Conservation (phyloP, 176 grass and related monocot species). For the Carex kokanica region DNA sequence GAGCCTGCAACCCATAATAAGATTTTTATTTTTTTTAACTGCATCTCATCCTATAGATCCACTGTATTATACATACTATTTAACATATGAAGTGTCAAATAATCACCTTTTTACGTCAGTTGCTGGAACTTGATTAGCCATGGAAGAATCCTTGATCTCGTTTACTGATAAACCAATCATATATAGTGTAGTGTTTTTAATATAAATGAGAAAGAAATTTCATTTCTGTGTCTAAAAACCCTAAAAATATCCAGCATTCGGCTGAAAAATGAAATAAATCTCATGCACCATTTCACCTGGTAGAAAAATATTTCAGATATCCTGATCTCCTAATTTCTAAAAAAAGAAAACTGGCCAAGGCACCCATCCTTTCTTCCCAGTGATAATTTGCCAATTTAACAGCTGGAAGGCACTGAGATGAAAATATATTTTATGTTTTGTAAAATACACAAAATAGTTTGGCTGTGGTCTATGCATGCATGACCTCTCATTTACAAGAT, state of each 20-base stretch:
- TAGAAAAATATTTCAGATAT: background rate
- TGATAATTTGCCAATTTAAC: background rate
- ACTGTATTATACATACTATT: constrained; percentile 18
- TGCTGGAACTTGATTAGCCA: constrained; percentile 28
- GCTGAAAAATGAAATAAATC: background rate
- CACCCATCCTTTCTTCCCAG: background rate
- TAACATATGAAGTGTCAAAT: constrained; percentile 21
- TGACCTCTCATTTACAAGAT: background rate
- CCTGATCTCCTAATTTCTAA: background rate
- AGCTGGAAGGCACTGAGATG: background rate
- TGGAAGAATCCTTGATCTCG: constrained; percentile 47
- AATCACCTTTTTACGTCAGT: constrained; percentile 66
- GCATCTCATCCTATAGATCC: background rate
- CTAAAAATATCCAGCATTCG: background rate
- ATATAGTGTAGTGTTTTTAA: constrained; percentile 32
- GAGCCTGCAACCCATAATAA: constrained; percentile 33
- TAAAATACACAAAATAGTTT: background rate
- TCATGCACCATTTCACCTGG: background rate
- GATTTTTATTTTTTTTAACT: background rate
- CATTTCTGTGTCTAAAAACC: background rate
- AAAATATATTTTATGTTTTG: background rate
- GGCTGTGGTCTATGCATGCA: background rate
- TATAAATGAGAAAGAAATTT: constrained; percentile 7
- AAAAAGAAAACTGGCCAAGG: background rate
- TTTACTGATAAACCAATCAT: constrained; percentile 37